A percentile compares a stretch with the other conserved stretches of the same genome.
phyloP scores from a whole-genome alignment of 2,329 filamentous ascomycete genomes.

The Colletotrichum australisinense region DNA sequence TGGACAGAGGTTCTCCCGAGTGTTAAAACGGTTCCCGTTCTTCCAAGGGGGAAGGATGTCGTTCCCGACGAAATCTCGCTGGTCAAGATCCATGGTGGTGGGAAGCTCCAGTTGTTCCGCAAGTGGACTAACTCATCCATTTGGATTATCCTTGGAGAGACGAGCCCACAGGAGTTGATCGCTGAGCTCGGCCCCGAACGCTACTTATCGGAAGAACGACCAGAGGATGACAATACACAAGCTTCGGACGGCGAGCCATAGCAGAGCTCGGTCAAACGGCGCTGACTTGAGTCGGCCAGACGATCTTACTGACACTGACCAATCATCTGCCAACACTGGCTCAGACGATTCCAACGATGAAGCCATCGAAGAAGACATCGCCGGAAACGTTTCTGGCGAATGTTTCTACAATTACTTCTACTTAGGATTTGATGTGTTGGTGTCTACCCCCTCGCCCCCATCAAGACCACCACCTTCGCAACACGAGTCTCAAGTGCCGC shows the following conservation, averaged over 20 bases:
- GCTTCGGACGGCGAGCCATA: slow-evolving; percentile 64
- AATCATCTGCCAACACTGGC: slow-evolving; percentile 77
- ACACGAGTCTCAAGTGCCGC: slow-evolving; percentile 32
- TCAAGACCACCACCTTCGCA: slow-evolving; percentile 71
- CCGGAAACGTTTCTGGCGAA: slow-evolving; percentile 71
- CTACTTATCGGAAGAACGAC: slow-evolving; percentile 92
- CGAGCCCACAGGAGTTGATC: slow-evolving; percentile 90
- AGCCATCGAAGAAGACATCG: slow-evolving; percentile 66
- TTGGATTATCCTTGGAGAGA: slow-evolving; percentile 83
- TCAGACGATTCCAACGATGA: slow-evolving; percentile 75
- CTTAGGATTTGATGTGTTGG: slow-evolving; percentile 90
- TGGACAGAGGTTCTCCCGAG: slow-evolving; percentile 82
- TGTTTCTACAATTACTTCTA: slow-evolving; percentile 99
- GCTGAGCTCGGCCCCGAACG: slow-evolving; percentile 93
- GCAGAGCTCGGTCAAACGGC: slow-evolving; percentile 58
- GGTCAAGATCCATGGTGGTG: slow-evolving; percentile 81
- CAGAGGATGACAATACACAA: slow-evolving; percentile 89
- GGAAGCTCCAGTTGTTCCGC: slow-evolving; percentile 81
- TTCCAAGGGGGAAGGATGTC: slow-evolving; percentile 78
- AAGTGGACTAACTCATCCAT: slow-evolving; percentile 75
- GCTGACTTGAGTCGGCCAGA: slow-evolving; percentile 60
- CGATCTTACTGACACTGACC: slow-evolving; percentile 77
- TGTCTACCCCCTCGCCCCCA: slow-evolving; percentile 79
- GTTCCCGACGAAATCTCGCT: slow-evolving; percentile 91
- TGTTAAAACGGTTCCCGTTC: slow-evolving; percentile 76